Conservation (phyloP, 257 asterid genomes). For the Lavandula angustifolia region DNA sequence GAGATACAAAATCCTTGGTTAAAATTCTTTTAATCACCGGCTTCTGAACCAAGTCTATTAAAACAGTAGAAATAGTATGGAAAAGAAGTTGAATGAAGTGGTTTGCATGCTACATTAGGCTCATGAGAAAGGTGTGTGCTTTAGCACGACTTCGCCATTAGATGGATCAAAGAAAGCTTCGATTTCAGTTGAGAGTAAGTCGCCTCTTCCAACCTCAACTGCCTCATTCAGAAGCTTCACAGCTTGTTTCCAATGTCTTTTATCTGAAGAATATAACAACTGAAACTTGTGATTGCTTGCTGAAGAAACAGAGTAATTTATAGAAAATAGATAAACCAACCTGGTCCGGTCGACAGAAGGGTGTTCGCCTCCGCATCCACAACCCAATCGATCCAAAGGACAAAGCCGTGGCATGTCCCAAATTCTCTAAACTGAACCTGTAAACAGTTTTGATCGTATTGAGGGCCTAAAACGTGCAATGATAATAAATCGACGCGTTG, state of each 20-base stretch:
- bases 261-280: conserved; percentile 44
- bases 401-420: conserved; percentile 87
- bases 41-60: too few relatives aligned
- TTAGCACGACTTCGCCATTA: conserved; percentile 57
- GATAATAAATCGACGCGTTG: neutral
- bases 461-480: conserved; percentile 9
- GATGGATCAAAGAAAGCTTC: conserved; percentile 63
- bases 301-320: too few relatives aligned
- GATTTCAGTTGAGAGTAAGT: conserved; percentile 44
- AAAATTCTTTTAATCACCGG: too few relatives aligned
- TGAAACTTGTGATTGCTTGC: neutral
- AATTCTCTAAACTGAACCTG: conserved; percentile 60
- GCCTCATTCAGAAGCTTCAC: conserved; percentile 76
- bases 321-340: conserved; percentile 44
- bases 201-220: conserved; percentile 39
- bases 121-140: conserved; percentile 46
- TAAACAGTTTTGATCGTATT: conserved; percentile 22
- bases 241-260: conserved; percentile 87
- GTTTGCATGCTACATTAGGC: conserved; percentile 18
- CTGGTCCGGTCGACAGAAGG: conserved; percentile 78
- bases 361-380: conserved; percentile 49
- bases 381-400: conserved; percentile 90
- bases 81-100: conserved; percentile 1
- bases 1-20: too few relatives aligned
- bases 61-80: neutral